Conservation (phyloP, 2,329 filamentous ascomycete species). For the Alternaria sp. region DNA sequence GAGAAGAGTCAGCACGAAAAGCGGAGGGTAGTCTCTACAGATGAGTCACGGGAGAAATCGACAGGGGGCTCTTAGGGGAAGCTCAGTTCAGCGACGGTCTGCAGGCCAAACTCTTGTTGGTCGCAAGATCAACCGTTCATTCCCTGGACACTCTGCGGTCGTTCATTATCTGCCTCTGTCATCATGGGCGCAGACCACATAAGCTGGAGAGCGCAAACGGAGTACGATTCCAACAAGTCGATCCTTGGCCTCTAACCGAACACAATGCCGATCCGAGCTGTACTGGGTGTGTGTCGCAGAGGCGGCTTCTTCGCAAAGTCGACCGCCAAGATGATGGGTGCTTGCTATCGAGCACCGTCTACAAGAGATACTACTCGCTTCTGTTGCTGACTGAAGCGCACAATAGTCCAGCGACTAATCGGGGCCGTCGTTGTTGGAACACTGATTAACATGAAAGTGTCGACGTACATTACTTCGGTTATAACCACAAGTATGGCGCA, state of each 20-base stretch:
- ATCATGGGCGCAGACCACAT: background rate
- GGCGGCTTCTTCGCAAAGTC: background rate
- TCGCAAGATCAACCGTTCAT: background rate
- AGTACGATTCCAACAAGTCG: background rate
- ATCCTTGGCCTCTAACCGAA: background rate
- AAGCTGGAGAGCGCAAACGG: background rate
- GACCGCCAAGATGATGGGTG: background rate
- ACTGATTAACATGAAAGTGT: background rate
- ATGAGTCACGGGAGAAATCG: conserved; percentile 48
- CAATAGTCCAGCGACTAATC: background rate
- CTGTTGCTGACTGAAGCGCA: conserved; percentile 2
- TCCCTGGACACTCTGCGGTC: background rate
- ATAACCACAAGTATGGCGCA: background rate
- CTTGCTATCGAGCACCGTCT: background rate
- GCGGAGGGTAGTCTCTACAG: conserved; percentile 52
- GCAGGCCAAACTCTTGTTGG: background rate
- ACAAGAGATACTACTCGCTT: background rate
- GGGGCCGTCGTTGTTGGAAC: background rate
- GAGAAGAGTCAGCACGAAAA: conserved; percentile 71
- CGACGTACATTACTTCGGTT: background rate
- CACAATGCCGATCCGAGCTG: background rate
- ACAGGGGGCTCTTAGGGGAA: conserved; percentile 32
- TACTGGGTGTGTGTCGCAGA: background rate
- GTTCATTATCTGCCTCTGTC: background rate
- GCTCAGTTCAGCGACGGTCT: conserved; percentile 4